Percentiles rank a stretch among this genome's conserved stretches.
These are phyloP conservation scores for Fusarium siculi DNA, from an alignment of 2,329 filamentous ascomycete species.

Conservation along the genomic window DNA sequence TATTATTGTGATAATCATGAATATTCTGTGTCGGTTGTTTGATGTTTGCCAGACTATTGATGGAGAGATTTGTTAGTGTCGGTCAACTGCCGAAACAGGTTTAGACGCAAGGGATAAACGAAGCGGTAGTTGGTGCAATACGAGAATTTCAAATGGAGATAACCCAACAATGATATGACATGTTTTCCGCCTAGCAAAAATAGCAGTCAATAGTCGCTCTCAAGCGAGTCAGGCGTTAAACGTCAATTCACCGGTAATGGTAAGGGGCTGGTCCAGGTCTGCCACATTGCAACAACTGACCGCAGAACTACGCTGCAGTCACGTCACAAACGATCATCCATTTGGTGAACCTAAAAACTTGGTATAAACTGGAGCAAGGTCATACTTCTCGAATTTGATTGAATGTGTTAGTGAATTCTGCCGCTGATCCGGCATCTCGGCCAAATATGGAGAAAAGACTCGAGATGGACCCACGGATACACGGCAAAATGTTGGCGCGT, in stretches of 20 bases:
- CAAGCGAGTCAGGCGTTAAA: not conserved
- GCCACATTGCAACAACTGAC: not conserved
- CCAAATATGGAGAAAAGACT: not conserved
- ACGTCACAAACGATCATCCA: not conserved
- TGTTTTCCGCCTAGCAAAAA: not conserved
- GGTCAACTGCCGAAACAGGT: slow-evolving; percentile 1
- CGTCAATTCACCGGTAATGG: not conserved
- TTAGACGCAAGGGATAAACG: not conserved
- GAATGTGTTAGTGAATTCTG: not conserved
- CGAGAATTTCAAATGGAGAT: not conserved
- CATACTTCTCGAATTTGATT: not conserved
- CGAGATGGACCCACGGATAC: slow-evolving; percentile 4
- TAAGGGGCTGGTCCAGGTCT: not conserved
- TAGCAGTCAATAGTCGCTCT: not conserved
- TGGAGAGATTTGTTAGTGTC: not conserved
- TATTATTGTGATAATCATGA: not conserved
- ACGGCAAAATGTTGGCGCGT: slow-evolving; percentile 6
- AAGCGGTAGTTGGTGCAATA: not conserved
- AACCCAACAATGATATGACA: not conserved
- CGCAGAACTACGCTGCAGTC: not conserved
- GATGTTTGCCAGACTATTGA: not conserved
- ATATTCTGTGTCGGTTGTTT: not conserved
- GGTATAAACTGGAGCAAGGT: not conserved
- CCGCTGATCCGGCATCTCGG: slow-evolving; percentile 11
- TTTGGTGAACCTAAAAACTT: not conserved